Percentiles rank a stretch among this genome's conserved stretches.
Conservation (phyloP, 164 flowering plant genomes). For the grape (Vitis vinifera) region DNA sequence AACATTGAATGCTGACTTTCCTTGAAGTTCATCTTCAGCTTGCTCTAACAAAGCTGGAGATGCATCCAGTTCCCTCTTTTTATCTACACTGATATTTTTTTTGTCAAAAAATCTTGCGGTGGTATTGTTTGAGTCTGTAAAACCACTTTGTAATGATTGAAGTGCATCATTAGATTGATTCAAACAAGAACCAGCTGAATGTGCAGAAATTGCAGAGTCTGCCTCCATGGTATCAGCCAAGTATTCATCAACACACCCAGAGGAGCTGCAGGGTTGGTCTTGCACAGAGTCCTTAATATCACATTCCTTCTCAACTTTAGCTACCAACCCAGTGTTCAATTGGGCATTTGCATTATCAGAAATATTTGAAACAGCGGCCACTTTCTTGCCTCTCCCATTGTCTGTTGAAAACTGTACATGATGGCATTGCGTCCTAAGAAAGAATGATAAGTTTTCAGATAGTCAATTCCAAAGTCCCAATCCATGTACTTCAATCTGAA, state of each 20-base stretch:
- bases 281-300: conserved; percentile 12
- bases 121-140: conserved; percentile 11
- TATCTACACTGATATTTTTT: conserved; percentile 1
- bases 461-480: conserved; percentile 1
- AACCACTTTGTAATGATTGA: conserved; percentile 7
- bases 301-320: conserved; percentile 17
- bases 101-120: conserved; percentile 1
- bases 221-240: conserved; percentile 39
- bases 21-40: conserved; percentile 13
- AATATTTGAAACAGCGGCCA: background rate
- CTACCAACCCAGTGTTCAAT: conserved; percentile 2
- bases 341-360: conserved; percentile 8
- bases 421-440: conserved; percentile 26
- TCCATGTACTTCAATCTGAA: background rate
- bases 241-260: conserved; percentile 34
- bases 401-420: conserved; percentile 16
- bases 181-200: conserved; percentile 8
- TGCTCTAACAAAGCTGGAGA: conserved; percentile 10
- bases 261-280: conserved; percentile 27
- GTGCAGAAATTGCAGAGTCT: conserved; percentile 16
- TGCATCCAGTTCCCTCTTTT: conserved; percentile 2
- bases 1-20: conserved; percentile 5
- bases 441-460: background rate
- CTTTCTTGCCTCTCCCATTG: conserved; percentile 12
- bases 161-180: conserved; percentile 21